Percentiles rank a stretch among this genome's conserved stretches.
Evolutionary conservation across 805 yeast species (phyloP).

Genomic region (Metschnikowia arizonensis): DNA sequence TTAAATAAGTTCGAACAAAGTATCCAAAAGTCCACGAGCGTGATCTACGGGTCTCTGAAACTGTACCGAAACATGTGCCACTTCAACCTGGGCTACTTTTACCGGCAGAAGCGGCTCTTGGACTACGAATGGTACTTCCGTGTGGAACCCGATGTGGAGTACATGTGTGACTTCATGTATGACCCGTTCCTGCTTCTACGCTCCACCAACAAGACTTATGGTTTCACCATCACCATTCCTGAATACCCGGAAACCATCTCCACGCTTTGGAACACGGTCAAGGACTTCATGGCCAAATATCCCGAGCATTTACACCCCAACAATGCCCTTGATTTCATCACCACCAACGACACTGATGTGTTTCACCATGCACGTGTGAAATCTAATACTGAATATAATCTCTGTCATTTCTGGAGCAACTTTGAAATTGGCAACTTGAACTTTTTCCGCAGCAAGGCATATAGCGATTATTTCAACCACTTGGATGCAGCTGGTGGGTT

Average conservation of each 20-base stretch:
- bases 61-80: conserved; percentile 67
- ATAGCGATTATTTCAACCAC: conserved; percentile 41
- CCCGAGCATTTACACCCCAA: conserved; percentile 46
- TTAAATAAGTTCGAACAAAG: conserved; percentile 24
- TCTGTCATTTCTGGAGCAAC: conserved; percentile 75
- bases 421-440: conserved; percentile 54
- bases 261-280: conserved; percentile 48
- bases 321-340: conserved; percentile 46
- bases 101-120: conserved; percentile 40
- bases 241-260: conserved; percentile 52
- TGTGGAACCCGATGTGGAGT: conserved; percentile 56
- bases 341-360: conserved; percentile 38
- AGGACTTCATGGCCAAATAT: conserved; percentile 39
- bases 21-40: conserved; percentile 22
- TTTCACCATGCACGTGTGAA: conserved; percentile 9
- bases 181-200: conserved; percentile 48
- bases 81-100: conserved; percentile 64
- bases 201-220: conserved; percentile 44
- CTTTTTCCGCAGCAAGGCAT: conserved; percentile 46
- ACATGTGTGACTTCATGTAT: conserved; percentile 53
- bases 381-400: conserved; percentile 44
- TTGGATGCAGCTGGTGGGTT: conserved; percentile 50
- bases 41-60: conserved; percentile 46
- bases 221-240: conserved; percentile 47
- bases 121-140: conserved; percentile 56